Base-by-base conservation (phyloP, 2,329 filamentous ascomycete genomes). In the Dactylonectria macrodidyma region DNA sequence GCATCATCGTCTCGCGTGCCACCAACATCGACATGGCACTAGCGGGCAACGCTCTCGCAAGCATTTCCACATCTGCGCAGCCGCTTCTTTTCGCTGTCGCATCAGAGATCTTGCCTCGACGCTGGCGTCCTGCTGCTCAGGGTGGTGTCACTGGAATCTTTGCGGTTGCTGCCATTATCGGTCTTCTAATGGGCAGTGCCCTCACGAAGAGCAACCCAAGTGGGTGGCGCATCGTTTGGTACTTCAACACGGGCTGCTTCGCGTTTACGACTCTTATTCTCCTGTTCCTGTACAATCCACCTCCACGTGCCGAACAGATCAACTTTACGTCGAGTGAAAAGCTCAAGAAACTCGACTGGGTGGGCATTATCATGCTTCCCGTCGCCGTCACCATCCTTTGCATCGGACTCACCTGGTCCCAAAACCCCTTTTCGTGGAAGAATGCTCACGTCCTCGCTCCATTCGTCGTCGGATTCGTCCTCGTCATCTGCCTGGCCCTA, bases 331-430 rank as follows among this genome's bases (percentile, higher is more conserved):
- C 30, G 48, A 26, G 11, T n/a, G 22, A 51, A 51, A 51, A 51
- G 48, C 30, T 50, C 19, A 50, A 50, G 46, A 50, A 22, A 26
- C 48, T 51, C 12, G 48, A 51, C n/a, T 51, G 48, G 48, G 9
- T 33, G 22, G 48, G 48, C 48, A 51, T 51, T 26, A 26, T 16
- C n/a, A 16, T 51, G n/a, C 48, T 51, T 51, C 48, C 48, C 22
- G 48, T 16, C 3, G 48, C 19, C 11, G 22, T 51, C 22, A 51
- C 48, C 11, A 14, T 51, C 22, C n/a, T 51, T 26, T 24, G n/a
- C 30, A 19, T 51, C 22, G 22, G 22, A 26, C 30, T 51, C 12
- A 51, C 48, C 48, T 51, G 48, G 48, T 51, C 48, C 48, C 22
- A 51, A 26, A 26, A 51, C 30, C n/a, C 19, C 22, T 50, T 22